Conservation (phyloP, 805 yeast genomes). For the Maudiozyma bulderi region DNA sequence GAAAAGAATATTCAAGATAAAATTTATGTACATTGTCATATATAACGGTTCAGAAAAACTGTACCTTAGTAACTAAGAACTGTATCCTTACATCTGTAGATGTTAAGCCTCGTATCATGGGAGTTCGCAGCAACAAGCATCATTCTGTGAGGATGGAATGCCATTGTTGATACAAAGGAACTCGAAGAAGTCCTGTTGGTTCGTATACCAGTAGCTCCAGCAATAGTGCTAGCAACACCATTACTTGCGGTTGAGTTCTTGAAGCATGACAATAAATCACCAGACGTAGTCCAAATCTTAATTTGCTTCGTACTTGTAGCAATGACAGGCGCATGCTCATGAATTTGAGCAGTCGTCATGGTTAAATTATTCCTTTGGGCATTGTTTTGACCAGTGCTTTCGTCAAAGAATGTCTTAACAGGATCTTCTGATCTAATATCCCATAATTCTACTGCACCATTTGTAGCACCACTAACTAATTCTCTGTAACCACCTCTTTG, state of each 20-base stretch:
- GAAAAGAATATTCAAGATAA: background rate
- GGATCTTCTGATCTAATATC: constrained; percentile 74
- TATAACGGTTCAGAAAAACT: background rate
- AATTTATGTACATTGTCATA: background rate
- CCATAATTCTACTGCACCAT: constrained; percentile 82
- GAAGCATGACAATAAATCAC: constrained; percentile 58
- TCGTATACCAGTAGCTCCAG: constrained; percentile 26
- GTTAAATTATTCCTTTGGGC: constrained; percentile 12
- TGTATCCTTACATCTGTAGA: constrained; percentile 39
- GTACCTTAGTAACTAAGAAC: background rate
- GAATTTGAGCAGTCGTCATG: constrained; percentile 66
- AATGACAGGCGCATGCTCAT: constrained; percentile 93
- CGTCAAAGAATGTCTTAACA: constrained; percentile 55
- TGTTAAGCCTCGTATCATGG: constrained; percentile 62
- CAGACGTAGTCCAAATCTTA: constrained; percentile 78
- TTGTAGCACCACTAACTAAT: constrained; percentile 70
- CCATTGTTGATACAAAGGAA: constrained; percentile 51
- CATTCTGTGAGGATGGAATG: constrained; percentile 93
- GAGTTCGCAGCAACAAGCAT: constrained; percentile 77
- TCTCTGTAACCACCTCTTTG: constrained; percentile 95
- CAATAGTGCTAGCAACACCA: constrained; percentile 25
- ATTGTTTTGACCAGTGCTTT: constrained; percentile 25
- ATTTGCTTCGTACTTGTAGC: constrained; percentile 78
- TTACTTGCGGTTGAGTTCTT: constrained; percentile 32
- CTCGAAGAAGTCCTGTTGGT: constrained; percentile 15